These are phyloP conservation scores for Neurospora africana DNA, from an alignment of 495 filamentous ascomycete genomes.

Conservation along the genomic window DNA sequence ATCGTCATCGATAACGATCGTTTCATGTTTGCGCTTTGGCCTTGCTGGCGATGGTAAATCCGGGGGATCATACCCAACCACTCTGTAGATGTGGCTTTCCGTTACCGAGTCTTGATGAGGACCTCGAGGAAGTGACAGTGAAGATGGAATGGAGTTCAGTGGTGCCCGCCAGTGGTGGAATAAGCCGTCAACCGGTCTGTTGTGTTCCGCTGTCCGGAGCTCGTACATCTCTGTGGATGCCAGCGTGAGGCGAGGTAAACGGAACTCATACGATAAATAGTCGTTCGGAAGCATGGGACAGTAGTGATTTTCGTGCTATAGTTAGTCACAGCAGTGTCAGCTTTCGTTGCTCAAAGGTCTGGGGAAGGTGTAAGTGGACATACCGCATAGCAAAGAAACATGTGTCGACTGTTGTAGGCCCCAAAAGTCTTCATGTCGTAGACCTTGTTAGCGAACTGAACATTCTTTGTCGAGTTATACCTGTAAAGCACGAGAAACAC, in stretches of 20 bases:
- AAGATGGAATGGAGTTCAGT: not conserved
- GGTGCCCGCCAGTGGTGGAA: constrained; percentile 3
- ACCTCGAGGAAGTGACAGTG: not conserved
- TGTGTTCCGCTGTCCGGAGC: not conserved
- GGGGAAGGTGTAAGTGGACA: not conserved
- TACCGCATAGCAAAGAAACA: constrained; percentile 16
- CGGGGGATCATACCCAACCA: not conserved
- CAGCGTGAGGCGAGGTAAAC: constrained; percentile 14
- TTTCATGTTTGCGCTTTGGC: not conserved
- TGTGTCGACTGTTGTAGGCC: constrained; percentile 18
- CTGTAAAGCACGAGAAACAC: constrained; percentile 16
- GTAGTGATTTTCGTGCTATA: constrained; percentile 12
- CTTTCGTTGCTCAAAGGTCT: not conserved
- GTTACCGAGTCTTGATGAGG: not conserved
- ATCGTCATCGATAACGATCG: not conserved
- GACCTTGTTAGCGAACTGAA: not conserved
- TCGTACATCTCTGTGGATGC: constrained; percentile 6
- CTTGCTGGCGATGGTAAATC: not conserved
- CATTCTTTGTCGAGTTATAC: not conserved
- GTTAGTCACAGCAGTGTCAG: not conserved
- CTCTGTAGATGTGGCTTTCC: not conserved
- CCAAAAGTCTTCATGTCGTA: constrained; percentile 17
- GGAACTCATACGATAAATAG: constrained; percentile 14
- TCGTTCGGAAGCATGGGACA: constrained; percentile 19
- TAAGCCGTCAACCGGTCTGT: not conserved